Conservation (phyloP, 345 rosid genomes). For the Arabidopsis suecica region DNA sequence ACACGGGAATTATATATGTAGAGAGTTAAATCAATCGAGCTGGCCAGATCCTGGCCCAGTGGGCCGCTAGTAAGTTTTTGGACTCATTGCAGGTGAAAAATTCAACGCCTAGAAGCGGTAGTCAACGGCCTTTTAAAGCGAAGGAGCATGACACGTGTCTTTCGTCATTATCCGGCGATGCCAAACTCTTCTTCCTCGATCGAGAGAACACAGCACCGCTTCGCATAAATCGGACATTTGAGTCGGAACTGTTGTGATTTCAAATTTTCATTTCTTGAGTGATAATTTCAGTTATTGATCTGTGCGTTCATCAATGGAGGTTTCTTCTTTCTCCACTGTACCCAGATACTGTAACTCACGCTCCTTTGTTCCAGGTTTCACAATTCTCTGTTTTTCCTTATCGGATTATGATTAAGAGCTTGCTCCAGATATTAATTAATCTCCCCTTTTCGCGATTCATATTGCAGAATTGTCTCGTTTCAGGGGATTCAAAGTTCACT, state of each 20-base stretch:
- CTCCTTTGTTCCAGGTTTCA: constrained; percentile 53
- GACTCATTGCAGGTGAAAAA: neutral
- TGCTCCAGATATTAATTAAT: neutral
- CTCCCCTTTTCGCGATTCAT: constrained; percentile 2
- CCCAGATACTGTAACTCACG: constrained; percentile 34
- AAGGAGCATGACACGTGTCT: constrained; percentile 9
- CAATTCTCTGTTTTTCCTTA: neutral
- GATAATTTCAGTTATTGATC: neutral
- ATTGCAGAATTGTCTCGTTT: constrained; percentile 50
- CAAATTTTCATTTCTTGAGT: neutral
- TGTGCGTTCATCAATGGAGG: constrained; percentile 50
- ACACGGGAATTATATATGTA: neutral
- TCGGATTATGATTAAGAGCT: neutral
- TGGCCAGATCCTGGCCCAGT: constrained; percentile 7
- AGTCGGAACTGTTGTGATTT: neutral
- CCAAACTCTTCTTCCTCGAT: too few relatives aligned
- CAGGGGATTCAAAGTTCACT: constrained; percentile 46
- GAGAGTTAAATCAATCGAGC: neutral
- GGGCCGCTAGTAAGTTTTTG: neutral
- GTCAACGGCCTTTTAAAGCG: neutral
- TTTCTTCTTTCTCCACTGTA: constrained; percentile 44
- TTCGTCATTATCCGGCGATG: neutral
- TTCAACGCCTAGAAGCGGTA: neutral
- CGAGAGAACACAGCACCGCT: constrained; percentile 13
- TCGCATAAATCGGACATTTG: neutral